Conservation (phyloP, 2,329 filamentous ascomycete genomes). For the Zymoseptoria pseudotritici region DNA sequence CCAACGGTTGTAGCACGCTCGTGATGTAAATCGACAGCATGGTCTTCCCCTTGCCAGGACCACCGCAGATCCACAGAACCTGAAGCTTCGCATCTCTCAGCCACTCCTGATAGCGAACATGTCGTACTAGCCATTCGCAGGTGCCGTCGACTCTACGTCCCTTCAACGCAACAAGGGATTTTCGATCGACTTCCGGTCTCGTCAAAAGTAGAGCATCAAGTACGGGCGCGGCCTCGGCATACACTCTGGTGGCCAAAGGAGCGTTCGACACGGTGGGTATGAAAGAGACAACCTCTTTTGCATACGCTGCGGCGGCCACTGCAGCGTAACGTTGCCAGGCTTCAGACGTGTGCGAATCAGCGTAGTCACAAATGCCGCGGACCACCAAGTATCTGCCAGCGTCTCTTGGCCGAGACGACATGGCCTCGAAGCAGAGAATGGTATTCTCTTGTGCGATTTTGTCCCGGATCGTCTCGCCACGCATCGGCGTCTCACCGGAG, state of each 20-base stretch:
- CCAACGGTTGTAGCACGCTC: background rate
- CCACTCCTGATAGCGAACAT: background rate
- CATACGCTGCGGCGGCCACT: background rate
- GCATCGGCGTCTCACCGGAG: background rate
- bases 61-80: background rate
- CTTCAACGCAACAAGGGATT: background rate
- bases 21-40: background rate
- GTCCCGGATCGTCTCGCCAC: background rate
- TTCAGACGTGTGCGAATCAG: constrained; percentile 18
- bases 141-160: background rate
- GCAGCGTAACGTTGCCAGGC: constrained; percentile 16
- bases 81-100: background rate
- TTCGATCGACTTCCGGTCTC: background rate
- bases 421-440: background rate
- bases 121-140: background rate
- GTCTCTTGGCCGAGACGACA: background rate
- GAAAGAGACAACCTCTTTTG: background rate
- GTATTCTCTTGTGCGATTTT: background rate
- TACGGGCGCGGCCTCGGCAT: background rate
- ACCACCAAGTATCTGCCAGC: constrained; percentile 7
- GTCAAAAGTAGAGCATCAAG: background rate
- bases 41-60: background rate
- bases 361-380: constrained; percentile 17
- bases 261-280: background rate
- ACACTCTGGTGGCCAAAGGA: background rate